These are phyloP conservation scores for Arthrobotrys iridis DNA, from an alignment of 2,329 filamentous ascomycete genomes.

Conservation along the genomic window DNA sequence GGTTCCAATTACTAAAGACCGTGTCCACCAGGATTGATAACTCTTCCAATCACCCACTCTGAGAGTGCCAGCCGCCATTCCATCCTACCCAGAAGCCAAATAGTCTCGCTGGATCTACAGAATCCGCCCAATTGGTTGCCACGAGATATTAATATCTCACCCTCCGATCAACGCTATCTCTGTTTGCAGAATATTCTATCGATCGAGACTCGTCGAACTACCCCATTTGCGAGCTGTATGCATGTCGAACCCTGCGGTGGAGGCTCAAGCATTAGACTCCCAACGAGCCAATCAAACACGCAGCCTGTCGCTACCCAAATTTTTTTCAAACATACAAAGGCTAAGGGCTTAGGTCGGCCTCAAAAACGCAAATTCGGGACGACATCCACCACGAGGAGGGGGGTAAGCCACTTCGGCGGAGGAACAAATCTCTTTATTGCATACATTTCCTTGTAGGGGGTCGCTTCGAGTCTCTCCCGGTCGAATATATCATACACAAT, in stretches of 20 bases:
- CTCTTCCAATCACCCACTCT: neutral
- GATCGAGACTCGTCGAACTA: neutral
- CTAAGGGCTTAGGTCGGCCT: too few relatives aligned
- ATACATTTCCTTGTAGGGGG: neutral
- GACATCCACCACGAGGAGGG: slow-evolving; percentile 25
- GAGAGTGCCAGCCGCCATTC: neutral
- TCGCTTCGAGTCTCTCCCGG: neutral
- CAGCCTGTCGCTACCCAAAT: slow-evolving; percentile 24
- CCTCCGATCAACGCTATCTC: neutral
- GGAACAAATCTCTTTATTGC: neutral
- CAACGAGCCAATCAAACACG: slow-evolving; percentile 47
- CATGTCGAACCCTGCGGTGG: neutral
- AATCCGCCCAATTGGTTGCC: neutral
- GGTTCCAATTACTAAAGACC: too few relatives aligned
- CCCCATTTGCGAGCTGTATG: neutral
- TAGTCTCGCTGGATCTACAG: neutral
- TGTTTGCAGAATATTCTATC: neutral
- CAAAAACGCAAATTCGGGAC: slow-evolving; percentile 29
- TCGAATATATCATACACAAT: slow-evolving; percentile 4
- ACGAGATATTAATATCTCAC: neutral
- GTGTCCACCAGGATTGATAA: too few relatives aligned
- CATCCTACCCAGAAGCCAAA: neutral
- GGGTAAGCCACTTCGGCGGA: slow-evolving; percentile 1
- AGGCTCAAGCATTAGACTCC: slow-evolving; percentile 10
- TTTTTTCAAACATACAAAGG: slow-evolving; percentile 34